Conservation (phyloP, 352 stramenopile genomes). For the Phytophthora lateralis region DNA sequence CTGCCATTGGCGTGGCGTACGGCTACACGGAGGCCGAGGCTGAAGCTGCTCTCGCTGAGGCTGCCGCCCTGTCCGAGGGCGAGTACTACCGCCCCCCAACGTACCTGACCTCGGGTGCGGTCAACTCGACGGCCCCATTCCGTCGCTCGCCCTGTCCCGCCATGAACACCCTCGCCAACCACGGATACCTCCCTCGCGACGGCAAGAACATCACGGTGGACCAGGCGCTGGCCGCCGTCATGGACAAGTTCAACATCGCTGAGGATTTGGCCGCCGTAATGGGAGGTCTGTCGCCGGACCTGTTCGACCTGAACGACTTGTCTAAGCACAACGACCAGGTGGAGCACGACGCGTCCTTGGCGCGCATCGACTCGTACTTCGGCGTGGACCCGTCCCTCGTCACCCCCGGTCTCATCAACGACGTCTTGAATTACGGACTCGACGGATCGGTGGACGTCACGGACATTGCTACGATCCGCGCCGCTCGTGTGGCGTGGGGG, state of each 20-base stretch:
- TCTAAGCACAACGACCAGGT: slow-evolving; percentile 31
- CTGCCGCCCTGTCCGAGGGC: slow-evolving; percentile 13
- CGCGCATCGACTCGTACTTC: slow-evolving; percentile 32
- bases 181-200: slow-evolving; percentile 47
- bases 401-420: slow-evolving; percentile 24
- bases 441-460: slow-evolving; percentile 18
- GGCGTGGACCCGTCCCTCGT: slow-evolving; percentile 23
- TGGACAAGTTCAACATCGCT: slow-evolving; percentile 45
- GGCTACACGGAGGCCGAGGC: slow-evolving; percentile 26
- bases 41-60: slow-evolving; percentile 16
- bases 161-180: slow-evolving; percentile 60
- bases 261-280: slow-evolving; percentile 29
- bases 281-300: slow-evolving; percentile 17
- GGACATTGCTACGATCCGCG: slow-evolving; percentile 27
- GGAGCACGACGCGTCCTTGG: slow-evolving; percentile 32
- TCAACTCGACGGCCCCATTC: slow-evolving; percentile 33
- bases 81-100: slow-evolving; percentile 43
- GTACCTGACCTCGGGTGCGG: slow-evolving; percentile 31
- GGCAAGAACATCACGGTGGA: slow-evolving; percentile 43
- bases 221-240: slow-evolving; percentile 32
- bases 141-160: slow-evolving; percentile 47
- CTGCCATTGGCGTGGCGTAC: slow-evolving; percentile 16
- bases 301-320: slow-evolving; percentile 35
- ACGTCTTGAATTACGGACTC: slow-evolving; percentile 22
- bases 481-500: slow-evolving; percentile 11